phyloP scores from a whole-genome alignment of 2,329 filamentous ascomycete species.

The Ophiosphaerella herpotricha region DNA sequence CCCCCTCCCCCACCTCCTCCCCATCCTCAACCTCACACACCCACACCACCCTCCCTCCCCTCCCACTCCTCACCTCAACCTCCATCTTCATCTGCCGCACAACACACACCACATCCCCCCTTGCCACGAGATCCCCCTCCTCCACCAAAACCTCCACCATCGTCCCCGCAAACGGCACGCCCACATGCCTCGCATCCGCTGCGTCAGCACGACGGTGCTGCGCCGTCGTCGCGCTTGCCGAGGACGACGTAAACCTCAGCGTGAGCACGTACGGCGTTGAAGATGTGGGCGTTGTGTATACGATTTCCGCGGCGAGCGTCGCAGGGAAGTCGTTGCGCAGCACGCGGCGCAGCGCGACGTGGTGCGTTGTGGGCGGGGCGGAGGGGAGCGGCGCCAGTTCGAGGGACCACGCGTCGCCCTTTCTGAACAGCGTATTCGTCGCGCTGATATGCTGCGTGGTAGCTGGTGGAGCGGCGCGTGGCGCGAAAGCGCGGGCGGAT shows the following conservation, averaged over 20 bases:
- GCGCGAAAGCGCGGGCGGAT: too few relatives aligned
- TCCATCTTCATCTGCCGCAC: slow-evolving; percentile 74
- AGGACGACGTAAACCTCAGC: slow-evolving; percentile 51
- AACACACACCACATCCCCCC: slow-evolving; percentile 61
- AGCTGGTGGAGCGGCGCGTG: too few relatives aligned
- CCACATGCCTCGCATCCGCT: slow-evolving; percentile 56
- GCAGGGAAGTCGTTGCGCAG: slow-evolving; percentile 65
- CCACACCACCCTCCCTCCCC: slow-evolving; percentile 56
- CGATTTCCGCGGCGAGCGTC: slow-evolving; percentile 60
- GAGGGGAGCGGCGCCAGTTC: slow-evolving; percentile 45
- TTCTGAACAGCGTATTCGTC: slow-evolving; percentile 53
- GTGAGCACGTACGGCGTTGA: slow-evolving; percentile 53
- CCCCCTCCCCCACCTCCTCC: slow-evolving; percentile 62
- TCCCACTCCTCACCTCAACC: slow-evolving; percentile 61
- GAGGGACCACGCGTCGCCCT: slow-evolving; percentile 64
- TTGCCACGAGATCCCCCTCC: slow-evolving; percentile 57
- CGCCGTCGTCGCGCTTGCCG: slow-evolving; percentile 45
- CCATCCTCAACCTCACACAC: slow-evolving; percentile 59
- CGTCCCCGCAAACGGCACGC: slow-evolving; percentile 63
- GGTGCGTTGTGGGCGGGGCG: slow-evolving; percentile 45
- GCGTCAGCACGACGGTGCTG: slow-evolving; percentile 57
- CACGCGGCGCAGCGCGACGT: slow-evolving; percentile 60
- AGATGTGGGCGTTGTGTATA: slow-evolving; percentile 42
- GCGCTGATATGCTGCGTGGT: too few relatives aligned
- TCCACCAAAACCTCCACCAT: slow-evolving; percentile 64